Evolutionary conservation across 495 filamentous ascomycete genomes (phyloP).

Genomic region (Opeltia flavorubescens): DNA sequence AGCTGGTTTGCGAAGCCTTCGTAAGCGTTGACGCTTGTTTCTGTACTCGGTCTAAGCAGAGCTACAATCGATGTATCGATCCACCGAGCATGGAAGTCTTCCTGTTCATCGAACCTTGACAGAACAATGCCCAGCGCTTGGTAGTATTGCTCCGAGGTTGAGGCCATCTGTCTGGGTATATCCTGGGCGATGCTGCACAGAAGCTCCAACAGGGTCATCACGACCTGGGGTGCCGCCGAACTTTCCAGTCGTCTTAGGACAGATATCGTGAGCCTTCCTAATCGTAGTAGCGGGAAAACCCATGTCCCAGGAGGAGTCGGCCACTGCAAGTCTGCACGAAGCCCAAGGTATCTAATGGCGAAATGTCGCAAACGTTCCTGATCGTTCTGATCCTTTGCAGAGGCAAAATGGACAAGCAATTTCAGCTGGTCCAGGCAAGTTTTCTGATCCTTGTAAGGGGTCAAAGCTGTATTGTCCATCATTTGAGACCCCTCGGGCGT

Average conservation of each 20-base stretch:
- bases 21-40: constrained; percentile 36
- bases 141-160: constrained; percentile 29
- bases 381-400: constrained; percentile 26
- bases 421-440: constrained; percentile 34
- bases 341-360: constrained; percentile 27
- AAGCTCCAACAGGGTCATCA: constrained; percentile 26
- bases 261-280: constrained; percentile 31
- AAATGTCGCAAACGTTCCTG: constrained; percentile 31
- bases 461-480: neutral
- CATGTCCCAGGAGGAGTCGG: constrained; percentile 29
- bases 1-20: constrained; percentile 42
- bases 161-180: constrained; percentile 36
- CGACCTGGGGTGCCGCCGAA: constrained; percentile 13
- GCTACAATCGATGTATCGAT: constrained; percentile 27
- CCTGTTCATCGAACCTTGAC: constrained; percentile 8
- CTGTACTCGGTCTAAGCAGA: constrained; percentile 33
- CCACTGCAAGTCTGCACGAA: constrained; percentile 25
- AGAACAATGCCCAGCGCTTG: constrained; percentile 29
- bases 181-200: constrained; percentile 25
- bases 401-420: constrained; percentile 36
- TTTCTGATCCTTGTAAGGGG: constrained; percentile 29
- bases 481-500: constrained; percentile 8
- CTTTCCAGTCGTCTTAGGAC: constrained; percentile 22
- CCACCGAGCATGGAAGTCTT: constrained; percentile 14
- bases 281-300: constrained; percentile 31